Evolutionary conservation across 441 rosid genomes (phyloP).

Genomic region (Brassica hybrid): DNA sequence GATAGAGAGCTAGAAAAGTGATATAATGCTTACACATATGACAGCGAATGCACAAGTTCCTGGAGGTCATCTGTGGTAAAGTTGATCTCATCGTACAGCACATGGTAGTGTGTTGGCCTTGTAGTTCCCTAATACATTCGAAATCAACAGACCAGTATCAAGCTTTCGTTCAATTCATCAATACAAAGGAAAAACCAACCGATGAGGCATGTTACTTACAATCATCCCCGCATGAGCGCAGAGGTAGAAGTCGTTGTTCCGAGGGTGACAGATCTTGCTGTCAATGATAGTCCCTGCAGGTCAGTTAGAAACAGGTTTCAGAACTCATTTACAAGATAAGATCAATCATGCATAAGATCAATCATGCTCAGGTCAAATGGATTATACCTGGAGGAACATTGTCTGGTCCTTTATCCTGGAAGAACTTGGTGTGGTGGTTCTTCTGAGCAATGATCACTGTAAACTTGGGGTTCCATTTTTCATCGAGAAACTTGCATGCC

Average conservation of each 20-base stretch:
- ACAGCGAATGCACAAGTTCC: conserved; percentile 68
- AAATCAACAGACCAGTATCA: neutral
- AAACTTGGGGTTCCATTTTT: conserved; percentile 58
- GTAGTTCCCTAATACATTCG: conserved; percentile 72
- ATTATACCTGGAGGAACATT: conserved; percentile 63
- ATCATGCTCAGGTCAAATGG: neutral
- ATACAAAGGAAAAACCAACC: neutral
- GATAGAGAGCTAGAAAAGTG: neutral
- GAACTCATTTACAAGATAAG: neutral
- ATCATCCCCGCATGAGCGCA: conserved; percentile 99
- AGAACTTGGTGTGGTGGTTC: conserved; percentile 72
- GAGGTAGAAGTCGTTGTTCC: conserved; percentile 83
- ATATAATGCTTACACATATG: conserved; percentile 58
- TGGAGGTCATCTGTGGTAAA: conserved; percentile 79
- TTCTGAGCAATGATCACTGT: conserved; percentile 63
- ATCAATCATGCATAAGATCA: neutral
- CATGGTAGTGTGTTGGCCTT: conserved; percentile 90
- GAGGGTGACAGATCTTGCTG: conserved; percentile 82
- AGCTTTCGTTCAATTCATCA: neutral
- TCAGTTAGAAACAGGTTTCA: neutral
- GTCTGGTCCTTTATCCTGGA: conserved; percentile 51
- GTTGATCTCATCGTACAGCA: conserved; percentile 74
- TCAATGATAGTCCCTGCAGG: conserved; percentile 81
- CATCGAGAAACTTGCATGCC: conserved; percentile 71
- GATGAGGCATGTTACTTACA: conserved; percentile 57